Conservation (phyloP, 2,329 filamentous ascomycete species). For the Penicillium freii region DNA sequence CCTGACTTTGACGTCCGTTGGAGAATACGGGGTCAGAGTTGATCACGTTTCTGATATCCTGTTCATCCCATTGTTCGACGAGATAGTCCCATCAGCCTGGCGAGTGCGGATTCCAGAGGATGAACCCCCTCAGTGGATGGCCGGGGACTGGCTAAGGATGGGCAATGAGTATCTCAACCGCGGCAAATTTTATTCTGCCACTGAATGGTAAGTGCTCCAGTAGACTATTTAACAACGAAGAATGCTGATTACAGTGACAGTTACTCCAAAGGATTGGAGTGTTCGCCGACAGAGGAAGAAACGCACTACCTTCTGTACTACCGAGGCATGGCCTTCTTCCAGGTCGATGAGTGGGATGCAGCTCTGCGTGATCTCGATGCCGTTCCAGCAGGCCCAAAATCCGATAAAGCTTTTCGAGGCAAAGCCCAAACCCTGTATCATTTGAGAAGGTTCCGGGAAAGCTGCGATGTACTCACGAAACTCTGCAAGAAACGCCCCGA, state of each 20-base stretch:
- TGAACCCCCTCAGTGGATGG: neutral
- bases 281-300: constrained; percentile 39
- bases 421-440: constrained; percentile 47
- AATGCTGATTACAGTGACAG: constrained; percentile 21
- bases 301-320: constrained; percentile 34
- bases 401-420: constrained; percentile 47
- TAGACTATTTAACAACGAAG: neutral
- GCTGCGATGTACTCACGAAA: constrained; percentile 34
- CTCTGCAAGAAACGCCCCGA: constrained; percentile 35
- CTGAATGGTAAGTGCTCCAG: neutral
- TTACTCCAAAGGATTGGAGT: constrained; percentile 40
- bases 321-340: constrained; percentile 35
- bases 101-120: neutral
- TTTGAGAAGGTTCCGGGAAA: constrained; percentile 39
- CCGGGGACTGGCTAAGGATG: neutral
- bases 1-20: constrained; percentile 44
- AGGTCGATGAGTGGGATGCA: constrained; percentile 32
- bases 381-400: constrained; percentile 7
- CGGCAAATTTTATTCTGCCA: neutral
- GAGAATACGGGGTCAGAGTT: constrained; percentile 49
- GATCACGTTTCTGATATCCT: constrained; percentile 55
- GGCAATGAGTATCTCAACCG: neutral
- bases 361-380: constrained; percentile 32
- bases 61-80: constrained; percentile 38
- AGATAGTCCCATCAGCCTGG: constrained; percentile 43